Base-by-base conservation (phyloP, 108 stramenopile genomes). In the Cyclotella sp. region DNA sequence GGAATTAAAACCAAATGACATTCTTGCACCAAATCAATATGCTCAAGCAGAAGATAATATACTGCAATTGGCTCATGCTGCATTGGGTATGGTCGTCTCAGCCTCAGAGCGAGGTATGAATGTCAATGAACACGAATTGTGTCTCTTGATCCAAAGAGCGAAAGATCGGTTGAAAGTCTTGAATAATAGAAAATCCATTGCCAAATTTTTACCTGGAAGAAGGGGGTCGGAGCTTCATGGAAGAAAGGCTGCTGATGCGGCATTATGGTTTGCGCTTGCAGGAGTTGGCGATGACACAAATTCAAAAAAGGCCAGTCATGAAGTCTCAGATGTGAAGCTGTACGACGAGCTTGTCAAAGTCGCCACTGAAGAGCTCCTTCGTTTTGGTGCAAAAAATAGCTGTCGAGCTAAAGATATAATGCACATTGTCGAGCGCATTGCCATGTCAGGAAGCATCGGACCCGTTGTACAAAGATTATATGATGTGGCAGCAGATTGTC, bases 231-330 rank as follows among this genome's bases (percentile, higher is more conserved):
- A 88, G 40, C 45, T 92, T 13, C 77, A 84, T 47, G 93, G 93
- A 8, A 71, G 93, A 19, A 91, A 87, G 55, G 87, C 91, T 26
- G 93, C 93, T 51, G 93, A 94, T 84, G 93, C 93, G 10, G 89
- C 86, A 11, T 84, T 92, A 74, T 92, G 90, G 88, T 92, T 94
- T 75, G 89, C 90, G 30, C 64, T 94, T 44, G 84, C 93, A 14
- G 93, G 93, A 16, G 67, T 68, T 15, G 19, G 13, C 11, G 49
- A 65, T 44, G 3, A 41, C 15, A 49, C 47, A 49, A 49, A 34
- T 34, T 34, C 27, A 28, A 58, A 14, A 2, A 14, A 3, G 9
- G 51, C n/a, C 26, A 26, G 19, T 57, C 10, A 42, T 45, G 59
- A 64, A 28, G 76, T 61, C 7, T 71, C 21, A 16, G 74, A 84